Conservation (phyloP, 192 early-diverging fungal genomes). For the Umbelopsis vinacea region DNA sequence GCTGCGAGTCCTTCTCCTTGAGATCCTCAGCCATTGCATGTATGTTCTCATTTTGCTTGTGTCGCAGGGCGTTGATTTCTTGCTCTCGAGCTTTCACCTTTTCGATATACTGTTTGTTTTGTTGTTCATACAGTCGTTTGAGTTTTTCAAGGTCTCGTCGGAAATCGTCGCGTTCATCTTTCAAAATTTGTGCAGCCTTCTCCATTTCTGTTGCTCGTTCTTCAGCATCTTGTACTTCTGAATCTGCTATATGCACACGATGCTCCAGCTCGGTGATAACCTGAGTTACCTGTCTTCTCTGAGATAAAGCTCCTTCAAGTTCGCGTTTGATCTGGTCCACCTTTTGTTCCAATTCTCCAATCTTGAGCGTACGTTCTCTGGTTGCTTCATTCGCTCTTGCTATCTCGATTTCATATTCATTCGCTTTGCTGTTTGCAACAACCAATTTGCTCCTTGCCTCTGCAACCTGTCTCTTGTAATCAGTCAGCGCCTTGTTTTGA, state of each 20-base stretch:
- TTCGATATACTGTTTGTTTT: slow-evolving; percentile 20
- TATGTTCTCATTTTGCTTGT: slow-evolving; percentile 4
- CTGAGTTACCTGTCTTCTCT: slow-evolving; percentile 8
- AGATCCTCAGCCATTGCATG: slow-evolving; percentile 6
- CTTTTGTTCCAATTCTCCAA: slow-evolving; percentile 15
- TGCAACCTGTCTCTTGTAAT: neutral
- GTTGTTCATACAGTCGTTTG: slow-evolving; percentile 13
- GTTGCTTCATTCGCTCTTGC: slow-evolving; percentile 18
- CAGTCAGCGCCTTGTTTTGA: neutral
- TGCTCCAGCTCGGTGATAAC: slow-evolving; percentile 9
- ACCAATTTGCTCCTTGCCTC: neutral
- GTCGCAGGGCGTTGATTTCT: neutral
- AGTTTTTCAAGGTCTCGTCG: slow-evolving; percentile 18
- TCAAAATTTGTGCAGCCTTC: slow-evolving; percentile 8
- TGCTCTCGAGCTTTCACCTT: slow-evolving; percentile 8
- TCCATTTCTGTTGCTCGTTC: neutral
- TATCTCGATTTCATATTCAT: slow-evolving; percentile 14
- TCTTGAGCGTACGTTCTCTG: slow-evolving; percentile 1
- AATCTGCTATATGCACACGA: neutral
- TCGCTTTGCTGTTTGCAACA: slow-evolving; percentile 13
- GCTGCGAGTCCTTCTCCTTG: slow-evolving; percentile 14
- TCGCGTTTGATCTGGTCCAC: slow-evolving; percentile 18
- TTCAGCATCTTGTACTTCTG: slow-evolving; percentile 16
- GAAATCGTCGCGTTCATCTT: slow-evolving; percentile 14
- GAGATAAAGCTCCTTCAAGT: slow-evolving; percentile 3